These are phyloP conservation scores for Xylariales sp. DNA, from an alignment of 2,329 filamentous ascomycete genomes.

Conservation along the genomic window DNA sequence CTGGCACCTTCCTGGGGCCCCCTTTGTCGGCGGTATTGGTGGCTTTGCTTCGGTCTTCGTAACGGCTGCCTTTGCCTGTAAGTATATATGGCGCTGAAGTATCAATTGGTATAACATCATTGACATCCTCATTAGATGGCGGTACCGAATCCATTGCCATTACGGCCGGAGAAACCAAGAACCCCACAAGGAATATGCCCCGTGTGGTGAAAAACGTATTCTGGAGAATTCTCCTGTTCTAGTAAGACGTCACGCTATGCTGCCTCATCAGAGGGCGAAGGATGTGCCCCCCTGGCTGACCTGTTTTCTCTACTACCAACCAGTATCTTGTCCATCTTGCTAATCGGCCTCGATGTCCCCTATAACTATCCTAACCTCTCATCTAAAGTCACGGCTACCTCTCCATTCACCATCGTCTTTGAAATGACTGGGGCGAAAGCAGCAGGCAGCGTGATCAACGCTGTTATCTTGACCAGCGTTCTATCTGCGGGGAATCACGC, in stretches of 20 bases:
- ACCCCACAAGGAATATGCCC: constrained; percentile 24
- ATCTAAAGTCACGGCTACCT: constrained; percentile 38
- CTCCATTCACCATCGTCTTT: constrained; percentile 59
- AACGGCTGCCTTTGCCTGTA: constrained; percentile 54
- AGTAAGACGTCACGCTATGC: constrained; percentile 55
- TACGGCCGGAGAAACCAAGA: constrained; percentile 25
- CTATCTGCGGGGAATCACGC: constrained; percentile 56
- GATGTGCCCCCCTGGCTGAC: neutral
- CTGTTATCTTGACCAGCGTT: constrained; percentile 55
- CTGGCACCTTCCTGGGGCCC: constrained; percentile 55
- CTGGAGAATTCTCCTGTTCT: constrained; percentile 36
- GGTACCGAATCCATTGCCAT: constrained; percentile 37
- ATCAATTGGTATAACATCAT: neutral
- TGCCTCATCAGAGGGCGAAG: neutral
- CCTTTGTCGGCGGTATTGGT: constrained; percentile 61
- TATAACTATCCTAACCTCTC: constrained; percentile 46
- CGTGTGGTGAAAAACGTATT: constrained; percentile 24
- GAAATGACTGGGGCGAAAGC: constrained; percentile 49
- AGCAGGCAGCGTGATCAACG: constrained; percentile 56
- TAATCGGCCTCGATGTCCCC: constrained; percentile 56
- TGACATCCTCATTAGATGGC: constrained; percentile 26
- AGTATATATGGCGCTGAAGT: neutral
- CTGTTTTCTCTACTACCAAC: neutral
- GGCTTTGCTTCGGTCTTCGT: constrained; percentile 63
- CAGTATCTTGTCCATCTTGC: constrained; percentile 39